A percentile compares a stretch with the other conserved stretches of the same genome.
These are phyloP conservation scores for Sporothrix sp. DNA, from an alignment of 2,329 filamentous ascomycete genomes.

Conservation along the genomic window DNA sequence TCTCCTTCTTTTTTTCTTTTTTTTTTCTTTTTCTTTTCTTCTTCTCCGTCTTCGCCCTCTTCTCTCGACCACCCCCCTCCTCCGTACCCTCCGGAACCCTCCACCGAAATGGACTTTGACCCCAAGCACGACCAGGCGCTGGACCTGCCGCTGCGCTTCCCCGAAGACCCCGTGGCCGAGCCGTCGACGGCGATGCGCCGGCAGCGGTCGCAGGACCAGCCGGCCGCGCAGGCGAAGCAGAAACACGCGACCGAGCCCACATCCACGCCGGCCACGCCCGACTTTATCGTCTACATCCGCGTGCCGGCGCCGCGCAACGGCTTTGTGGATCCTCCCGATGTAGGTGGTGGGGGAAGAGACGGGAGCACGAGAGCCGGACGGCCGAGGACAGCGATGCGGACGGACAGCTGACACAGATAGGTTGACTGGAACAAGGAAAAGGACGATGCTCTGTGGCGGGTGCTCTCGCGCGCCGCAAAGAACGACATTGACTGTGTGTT, in stretches of 20 bases:
- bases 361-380: background rate
- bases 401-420: constrained; percentile 32
- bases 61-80: background rate
- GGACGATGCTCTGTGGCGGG: constrained; percentile 81
- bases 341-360: constrained; percentile 40
- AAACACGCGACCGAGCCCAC: background rate
- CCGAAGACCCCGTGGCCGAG: constrained; percentile 9
- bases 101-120: constrained; percentile 11
- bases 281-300: constrained; percentile 71
- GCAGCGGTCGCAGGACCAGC: background rate
- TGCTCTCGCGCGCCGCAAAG: constrained; percentile 72
- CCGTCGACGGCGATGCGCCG: background rate
- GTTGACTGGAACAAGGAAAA: constrained; percentile 82
- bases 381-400: background rate
- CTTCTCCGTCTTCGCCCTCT: too few species aligned
- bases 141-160: constrained; percentile 16
- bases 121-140: constrained; percentile 15
- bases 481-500: constrained; percentile 75
- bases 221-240: background rate
- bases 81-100: too few species aligned
- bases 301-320: constrained; percentile 80
- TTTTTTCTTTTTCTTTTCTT: background rate
- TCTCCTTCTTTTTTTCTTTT: too few species aligned
- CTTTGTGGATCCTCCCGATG: constrained; percentile 83
- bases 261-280: constrained; percentile 32